A percentile compares a stretch with the other conserved stretches of the same genome.
Evolutionary conservation across 2,329 filamentous ascomycete species (phyloP).

Genomic region (Colletotrichum trifolii): DNA sequence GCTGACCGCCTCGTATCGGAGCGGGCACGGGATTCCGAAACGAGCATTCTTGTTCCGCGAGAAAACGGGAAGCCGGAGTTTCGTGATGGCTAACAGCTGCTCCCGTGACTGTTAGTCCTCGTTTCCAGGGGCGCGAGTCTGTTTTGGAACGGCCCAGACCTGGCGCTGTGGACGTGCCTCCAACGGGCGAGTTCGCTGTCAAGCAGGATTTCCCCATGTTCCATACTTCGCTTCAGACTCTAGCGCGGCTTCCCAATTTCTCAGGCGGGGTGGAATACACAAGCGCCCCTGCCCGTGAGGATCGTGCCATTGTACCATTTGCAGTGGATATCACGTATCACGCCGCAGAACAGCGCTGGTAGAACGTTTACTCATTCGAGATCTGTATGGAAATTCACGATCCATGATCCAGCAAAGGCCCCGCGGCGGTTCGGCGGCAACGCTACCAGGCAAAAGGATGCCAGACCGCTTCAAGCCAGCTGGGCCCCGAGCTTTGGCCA

Average conservation of each 20-base stretch:
- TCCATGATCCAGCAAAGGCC: conserved; percentile 1
- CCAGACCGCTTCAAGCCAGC: conserved; percentile 18
- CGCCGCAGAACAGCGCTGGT: conserved; percentile 6
- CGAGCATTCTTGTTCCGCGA: conserved; percentile 10
- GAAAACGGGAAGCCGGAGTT: not conserved
- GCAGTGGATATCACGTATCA: conserved; percentile 21
- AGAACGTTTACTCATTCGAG: not conserved
- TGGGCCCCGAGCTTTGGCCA: conserved; percentile 8
- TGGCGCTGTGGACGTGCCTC: not conserved
- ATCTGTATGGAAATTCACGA: conserved; percentile 24
- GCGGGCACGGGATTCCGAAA: conserved; percentile 25
- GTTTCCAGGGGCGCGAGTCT: not conserved
- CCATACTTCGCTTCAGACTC: not conserved
- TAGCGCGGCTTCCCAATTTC: not conserved
- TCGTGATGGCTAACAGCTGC: not conserved
- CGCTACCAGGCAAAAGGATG: not conserved
- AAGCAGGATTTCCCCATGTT: conserved; percentile 21
- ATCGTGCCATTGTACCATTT: conserved; percentile 21
- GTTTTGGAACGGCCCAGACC: conserved; percentile 29
- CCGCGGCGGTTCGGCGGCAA: not conserved
- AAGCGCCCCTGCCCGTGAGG: not conserved
- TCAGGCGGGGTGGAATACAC: not conserved
- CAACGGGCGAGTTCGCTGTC: conserved; percentile 9
- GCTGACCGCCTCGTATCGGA: conserved; percentile 17
- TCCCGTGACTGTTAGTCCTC: conserved; percentile 13